Evolutionary conservation across 2,329 filamentous ascomycete species (phyloP).

Genomic region (Talaromyces sp.): DNA sequence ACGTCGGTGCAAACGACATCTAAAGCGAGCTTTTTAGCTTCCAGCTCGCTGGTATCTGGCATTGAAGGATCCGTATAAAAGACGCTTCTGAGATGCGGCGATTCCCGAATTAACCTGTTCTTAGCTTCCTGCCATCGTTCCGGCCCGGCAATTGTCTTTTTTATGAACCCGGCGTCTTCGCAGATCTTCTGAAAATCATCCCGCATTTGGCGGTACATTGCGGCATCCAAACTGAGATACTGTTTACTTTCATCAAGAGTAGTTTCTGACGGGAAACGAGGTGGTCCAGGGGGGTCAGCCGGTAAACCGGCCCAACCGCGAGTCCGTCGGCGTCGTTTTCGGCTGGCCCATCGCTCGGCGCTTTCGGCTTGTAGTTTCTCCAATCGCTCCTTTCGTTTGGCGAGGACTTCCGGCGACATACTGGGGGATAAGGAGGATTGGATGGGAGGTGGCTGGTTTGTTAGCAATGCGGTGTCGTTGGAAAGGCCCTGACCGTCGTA

Average conservation of each 20-base stretch:
- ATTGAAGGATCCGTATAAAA: conserved; percentile 54
- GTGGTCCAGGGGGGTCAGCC: conserved; percentile 62
- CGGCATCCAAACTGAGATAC: conserved; percentile 60
- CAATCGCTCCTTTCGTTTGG: conserved; percentile 51
- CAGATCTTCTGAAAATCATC: conserved; percentile 67
- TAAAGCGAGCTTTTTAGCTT: conserved; percentile 62
- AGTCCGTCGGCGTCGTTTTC: conserved; percentile 64
- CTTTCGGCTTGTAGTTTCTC: conserved; percentile 55
- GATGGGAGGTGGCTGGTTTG: conserved; percentile 14
- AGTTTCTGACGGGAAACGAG: conserved; percentile 75
- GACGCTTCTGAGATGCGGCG: conserved; percentile 56
- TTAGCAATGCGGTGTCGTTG: conserved; percentile 22
- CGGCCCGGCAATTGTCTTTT: conserved; percentile 70
- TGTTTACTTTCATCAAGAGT: conserved; percentile 73
- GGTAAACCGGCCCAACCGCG: conserved; percentile 64
- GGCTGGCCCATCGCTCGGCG: conserved; percentile 56
- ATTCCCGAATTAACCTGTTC: conserved; percentile 60
- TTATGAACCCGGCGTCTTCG: conserved; percentile 59
- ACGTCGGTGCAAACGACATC: conserved; percentile 78
- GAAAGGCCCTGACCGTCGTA: conserved; percentile 26
- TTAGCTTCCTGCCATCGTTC: conserved; percentile 71
- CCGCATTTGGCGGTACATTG: conserved; percentile 60
- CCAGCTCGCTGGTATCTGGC: conserved; percentile 50
- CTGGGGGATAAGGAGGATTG: conserved; percentile 23
- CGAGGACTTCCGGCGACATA: conserved; percentile 44